Conservation (phyloP, 176 grass and related monocot genomes). For the Thalia dealbata region DNA sequence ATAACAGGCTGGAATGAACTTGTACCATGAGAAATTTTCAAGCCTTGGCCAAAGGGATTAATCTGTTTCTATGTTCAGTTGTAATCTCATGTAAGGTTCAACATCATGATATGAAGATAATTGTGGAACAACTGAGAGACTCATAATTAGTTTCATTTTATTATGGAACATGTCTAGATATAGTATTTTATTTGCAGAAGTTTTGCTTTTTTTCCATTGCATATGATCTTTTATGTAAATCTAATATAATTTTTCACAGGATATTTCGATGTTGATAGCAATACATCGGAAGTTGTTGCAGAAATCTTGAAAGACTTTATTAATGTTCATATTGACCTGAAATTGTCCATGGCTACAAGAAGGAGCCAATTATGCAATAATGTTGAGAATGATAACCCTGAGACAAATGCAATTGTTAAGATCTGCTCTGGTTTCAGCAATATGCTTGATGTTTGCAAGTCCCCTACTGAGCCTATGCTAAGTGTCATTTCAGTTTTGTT, state of each 20-base stretch:
- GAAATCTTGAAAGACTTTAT: constrained; percentile 52
- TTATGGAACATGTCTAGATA: too few species aligned
- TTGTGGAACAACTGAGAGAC: background rate
- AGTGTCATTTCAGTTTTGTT: constrained; percentile 52
- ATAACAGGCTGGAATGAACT: too few species aligned
- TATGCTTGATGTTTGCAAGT: constrained; percentile 30
- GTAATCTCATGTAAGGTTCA: too few species aligned
- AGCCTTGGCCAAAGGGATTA: too few species aligned
- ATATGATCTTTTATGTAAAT: constrained; percentile 11
- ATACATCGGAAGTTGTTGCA: constrained; percentile 50
- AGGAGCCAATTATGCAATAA: constrained; percentile 19
- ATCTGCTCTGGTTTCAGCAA: constrained; percentile 60
- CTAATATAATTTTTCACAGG: constrained; percentile 36
- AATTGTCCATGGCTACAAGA: constrained; percentile 20
- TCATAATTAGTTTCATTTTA: background rate
- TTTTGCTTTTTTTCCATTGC: background rate
- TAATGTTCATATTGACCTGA: constrained; percentile 40
- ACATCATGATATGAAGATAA: too few species aligned
- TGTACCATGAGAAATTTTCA: too few species aligned
- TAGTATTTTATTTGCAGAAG: background rate
- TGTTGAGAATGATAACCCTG: constrained; percentile 26
- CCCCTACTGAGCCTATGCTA: constrained; percentile 44
- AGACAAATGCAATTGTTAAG: constrained; percentile 43
- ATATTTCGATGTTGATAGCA: constrained; percentile 41
- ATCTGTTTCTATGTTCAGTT: too few species aligned